Evolutionary conservation across 1,284 basidiomycete genomes (phyloP).

Genomic region (Apiotrichum mycotoxinovorans): DNA sequence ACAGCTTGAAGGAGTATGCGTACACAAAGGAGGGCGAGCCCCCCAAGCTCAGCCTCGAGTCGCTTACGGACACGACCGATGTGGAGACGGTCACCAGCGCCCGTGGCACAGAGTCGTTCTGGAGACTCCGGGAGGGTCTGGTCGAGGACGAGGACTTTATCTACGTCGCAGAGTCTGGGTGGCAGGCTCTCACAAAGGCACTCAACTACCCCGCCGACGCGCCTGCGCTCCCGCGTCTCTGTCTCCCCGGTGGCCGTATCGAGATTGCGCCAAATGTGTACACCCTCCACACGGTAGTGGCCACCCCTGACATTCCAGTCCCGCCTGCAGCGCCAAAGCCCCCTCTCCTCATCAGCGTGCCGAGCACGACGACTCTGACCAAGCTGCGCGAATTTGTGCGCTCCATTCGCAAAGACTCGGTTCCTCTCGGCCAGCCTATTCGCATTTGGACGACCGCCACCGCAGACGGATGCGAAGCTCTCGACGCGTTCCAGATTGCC

Average conservation of each 20-base stretch:
- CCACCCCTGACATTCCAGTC: slow-evolving; percentile 9
- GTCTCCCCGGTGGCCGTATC: slow-evolving; percentile 55
- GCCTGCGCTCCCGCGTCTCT: slow-evolving; percentile 54
- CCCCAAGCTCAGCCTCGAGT: slow-evolving; percentile 24
- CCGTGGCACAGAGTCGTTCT: slow-evolving; percentile 11
- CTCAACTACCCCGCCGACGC: slow-evolving; percentile 8
- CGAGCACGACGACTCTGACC: slow-evolving; percentile 9
- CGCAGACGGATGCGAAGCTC: slow-evolving; percentile 3
- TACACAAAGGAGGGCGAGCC: slow-evolving; percentile 12
- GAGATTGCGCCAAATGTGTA: slow-evolving; percentile 75
- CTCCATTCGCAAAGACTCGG: neutral
- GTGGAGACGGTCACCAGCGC: slow-evolving; percentile 25
- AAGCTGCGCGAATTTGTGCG: slow-evolving; percentile 13
- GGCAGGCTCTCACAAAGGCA: slow-evolving; percentile 60
- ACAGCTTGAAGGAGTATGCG: slow-evolving; percentile 31
- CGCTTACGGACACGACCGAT: slow-evolving; percentile 22
- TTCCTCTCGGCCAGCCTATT: slow-evolving; percentile 10
- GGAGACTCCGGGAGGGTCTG: slow-evolving; percentile 48
- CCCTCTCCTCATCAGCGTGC: slow-evolving; percentile 10
- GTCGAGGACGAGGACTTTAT: slow-evolving; percentile 72
- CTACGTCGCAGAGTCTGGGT: slow-evolving; percentile 69
- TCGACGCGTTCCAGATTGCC: slow-evolving; percentile 8
- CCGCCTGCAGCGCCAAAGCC: slow-evolving; percentile 13
- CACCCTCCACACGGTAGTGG: slow-evolving; percentile 55
- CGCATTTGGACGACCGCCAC: slow-evolving; percentile 28